These are phyloP conservation scores for Kwoniella bestiolae DNA, from an alignment of 768 basidiomycete genomes.

Conservation along the genomic window DNA sequence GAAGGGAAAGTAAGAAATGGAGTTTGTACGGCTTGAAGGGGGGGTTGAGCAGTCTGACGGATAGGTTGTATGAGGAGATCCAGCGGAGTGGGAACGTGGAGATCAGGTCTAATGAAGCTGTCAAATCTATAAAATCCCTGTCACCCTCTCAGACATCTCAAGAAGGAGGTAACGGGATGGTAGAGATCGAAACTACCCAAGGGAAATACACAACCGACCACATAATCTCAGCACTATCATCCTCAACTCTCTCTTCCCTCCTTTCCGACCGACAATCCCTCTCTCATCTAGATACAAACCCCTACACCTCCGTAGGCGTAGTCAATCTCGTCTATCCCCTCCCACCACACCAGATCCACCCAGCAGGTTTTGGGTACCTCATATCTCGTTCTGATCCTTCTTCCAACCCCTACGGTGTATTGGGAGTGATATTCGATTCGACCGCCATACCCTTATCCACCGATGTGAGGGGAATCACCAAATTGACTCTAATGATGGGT, in stretches of 20 bases:
- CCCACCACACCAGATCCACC: conserved; percentile 65
- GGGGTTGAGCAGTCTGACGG: conserved; percentile 72
- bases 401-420: conserved; percentile 54
- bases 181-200: conserved; percentile 16
- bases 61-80: conserved; percentile 63
- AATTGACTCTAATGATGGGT: conserved; percentile 88
- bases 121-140: conserved; percentile 22
- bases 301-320: conserved; percentile 79
- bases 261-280: conserved; percentile 58
- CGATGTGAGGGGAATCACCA: conserved; percentile 62
- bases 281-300: conserved; percentile 72
- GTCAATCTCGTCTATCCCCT: conserved; percentile 80
- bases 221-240: conserved; percentile 75
- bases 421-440: conserved; percentile 91
- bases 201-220: conserved; percentile 57
- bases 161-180: conserved; percentile 3
- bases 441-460: conserved; percentile 64
- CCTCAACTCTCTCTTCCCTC: conserved; percentile 64
- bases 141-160: neutral
- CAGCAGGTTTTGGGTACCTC: conserved; percentile 91
- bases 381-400: conserved; percentile 66
- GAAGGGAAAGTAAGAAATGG: conserved; percentile 75
- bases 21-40: conserved; percentile 80
- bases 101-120: conserved; percentile 61
- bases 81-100: conserved; percentile 64